Evolutionary conservation across 179 eudicot genomes (phyloP), one percentile per base, ranked within the genome.

Genomic region (Carnegiea gigantea): DNA sequence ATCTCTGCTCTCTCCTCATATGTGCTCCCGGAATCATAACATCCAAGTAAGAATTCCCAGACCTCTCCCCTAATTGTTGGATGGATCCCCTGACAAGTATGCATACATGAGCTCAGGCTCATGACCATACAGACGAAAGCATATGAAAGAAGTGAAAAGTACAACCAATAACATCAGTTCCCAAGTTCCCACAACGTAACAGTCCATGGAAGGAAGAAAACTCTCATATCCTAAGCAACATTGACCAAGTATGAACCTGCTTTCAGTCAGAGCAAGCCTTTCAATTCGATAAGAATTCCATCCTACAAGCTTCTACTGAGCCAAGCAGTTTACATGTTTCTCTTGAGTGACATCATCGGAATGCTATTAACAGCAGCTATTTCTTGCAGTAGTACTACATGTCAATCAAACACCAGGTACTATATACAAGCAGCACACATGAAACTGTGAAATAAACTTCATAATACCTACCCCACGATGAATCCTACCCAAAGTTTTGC

Each of bases 61-160:
- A 96, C 99, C 90, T 96, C 99, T 78, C 98, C 98, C 86, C 99
- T 91, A 79, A 96, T 93, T 81, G 92, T 86, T 15, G 99, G 99
- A 86, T 96, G 99, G 83, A 96, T 84, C 77, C 99, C 99, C 99
- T 96, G 82, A 80, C 75, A 60, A 28, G 68, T 67, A 77, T 51
- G 60, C 38, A 83, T 65, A 79, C 75, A 65, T 28, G 57, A 38
- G 44, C 30, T 73, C 51, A 5, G 48, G 46, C 51, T 38, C 46
- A 84, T 51, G 18, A 71, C 67, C 28, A 24, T 51, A 59, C 71
- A 51, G 51, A 59, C 0, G 44, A 40, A 21, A 49, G 3, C 3
- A 80, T 33, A 30, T 26, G 49, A 54, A 77, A 38, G 23, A 51
- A 5, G 18, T 51, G 57, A 78, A 65, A 62, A 40, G 80, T 44